Base-by-base conservation (phyloP, 2,329 filamentous ascomycete genomes). In the Monosporascus sp. region DNA sequence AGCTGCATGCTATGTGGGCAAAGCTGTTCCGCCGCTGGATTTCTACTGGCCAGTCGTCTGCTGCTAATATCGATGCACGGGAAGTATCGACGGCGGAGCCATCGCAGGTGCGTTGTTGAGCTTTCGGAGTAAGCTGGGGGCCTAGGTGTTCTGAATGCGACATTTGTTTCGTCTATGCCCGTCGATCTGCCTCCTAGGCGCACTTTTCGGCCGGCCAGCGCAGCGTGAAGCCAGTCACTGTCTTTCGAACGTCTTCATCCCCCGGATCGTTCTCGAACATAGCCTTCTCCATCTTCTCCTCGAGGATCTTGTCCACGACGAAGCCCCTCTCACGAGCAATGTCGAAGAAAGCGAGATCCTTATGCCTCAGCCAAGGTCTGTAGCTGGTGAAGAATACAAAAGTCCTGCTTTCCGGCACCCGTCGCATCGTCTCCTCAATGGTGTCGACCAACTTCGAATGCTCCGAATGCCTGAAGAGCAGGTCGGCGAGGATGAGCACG, bases 301-400 rank as follows among this genome's bases (percentile, higher is more conserved):
- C 90, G 48, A 92, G 76, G 36, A 96, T 79, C 75, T 93, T 90
- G 59, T 86, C 85, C 3, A 96, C 91, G 17, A 72, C 72, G 56
- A 97, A 88, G 0, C 91, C 91, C 48, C 76, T 79, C 50, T 82
- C 81, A 55, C 82, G 77, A 5, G 87, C 89, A 53, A 91, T 66
- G 48, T 91, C 88, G 66, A 97, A 97, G 74, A 97, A 97, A 4
- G 81, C 82, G 68, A 96, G 77, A 65, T 96, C 94, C 70, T 91
- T 88, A 58, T 91, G 81, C 63, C 88, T 78, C 66, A 97, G 76
- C 92, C 92, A 97, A 1, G 93, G 92, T 58, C 94, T 80, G 72
- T 97, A 96, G 20, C 90, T 92, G 0, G 92, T 96, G 74, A 97
- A 97, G 70, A 97, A 95, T 7, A 97, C 91, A 63, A 92, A 82